phyloP scores from a whole-genome alignment of 2,329 filamentous ascomycete genomes.

The Cytospora paraplurivora region DNA sequence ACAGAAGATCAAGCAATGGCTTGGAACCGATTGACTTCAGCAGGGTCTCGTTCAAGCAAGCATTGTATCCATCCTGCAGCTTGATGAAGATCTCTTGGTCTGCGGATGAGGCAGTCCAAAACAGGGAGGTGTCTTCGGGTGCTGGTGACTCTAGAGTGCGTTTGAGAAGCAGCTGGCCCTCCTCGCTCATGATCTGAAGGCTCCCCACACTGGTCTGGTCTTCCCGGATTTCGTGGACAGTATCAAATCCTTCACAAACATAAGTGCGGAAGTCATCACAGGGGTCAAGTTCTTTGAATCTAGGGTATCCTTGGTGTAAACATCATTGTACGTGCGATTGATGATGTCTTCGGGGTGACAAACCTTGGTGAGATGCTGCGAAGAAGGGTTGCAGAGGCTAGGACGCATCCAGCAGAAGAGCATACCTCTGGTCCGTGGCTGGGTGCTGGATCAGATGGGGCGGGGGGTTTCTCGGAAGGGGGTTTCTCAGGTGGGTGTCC shows the following conservation, averaged over 20 bases:
- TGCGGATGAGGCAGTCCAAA: slow-evolving; percentile 45
- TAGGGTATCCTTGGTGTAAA: slow-evolving; percentile 1
- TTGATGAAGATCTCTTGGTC: slow-evolving; percentile 68
- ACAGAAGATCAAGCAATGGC: slow-evolving; percentile 60
- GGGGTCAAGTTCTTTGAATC: slow-evolving; percentile 63
- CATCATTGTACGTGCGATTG: slow-evolving; percentile 31
- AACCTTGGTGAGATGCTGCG: slow-evolving; percentile 28
- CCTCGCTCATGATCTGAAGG: slow-evolving; percentile 62
- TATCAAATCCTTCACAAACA: slow-evolving; percentile 68
- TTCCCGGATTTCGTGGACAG: slow-evolving; percentile 64
- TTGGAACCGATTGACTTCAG: slow-evolving; percentile 57
- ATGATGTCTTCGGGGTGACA: not conserved
- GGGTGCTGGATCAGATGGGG: slow-evolving; percentile 2
- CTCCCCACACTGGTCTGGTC: slow-evolving; percentile 65
- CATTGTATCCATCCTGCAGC: slow-evolving; percentile 63
- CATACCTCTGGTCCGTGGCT: slow-evolving; percentile 19
- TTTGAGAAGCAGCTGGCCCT: slow-evolving; percentile 58
- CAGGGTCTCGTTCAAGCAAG: slow-evolving; percentile 64
- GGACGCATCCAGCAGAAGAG: slow-evolving; percentile 27
- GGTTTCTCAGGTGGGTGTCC: not conserved
- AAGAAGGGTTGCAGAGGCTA: slow-evolving; percentile 26
- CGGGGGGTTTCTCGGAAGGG: not conserved
- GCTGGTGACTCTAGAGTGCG: slow-evolving; percentile 65
- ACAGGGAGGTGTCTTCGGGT: slow-evolving; percentile 38
- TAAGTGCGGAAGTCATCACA: slow-evolving; percentile 62